Evolutionary conservation across 2,329 filamentous ascomycete genomes (phyloP).

Genomic region (Claviceps pazoutovae): DNA sequence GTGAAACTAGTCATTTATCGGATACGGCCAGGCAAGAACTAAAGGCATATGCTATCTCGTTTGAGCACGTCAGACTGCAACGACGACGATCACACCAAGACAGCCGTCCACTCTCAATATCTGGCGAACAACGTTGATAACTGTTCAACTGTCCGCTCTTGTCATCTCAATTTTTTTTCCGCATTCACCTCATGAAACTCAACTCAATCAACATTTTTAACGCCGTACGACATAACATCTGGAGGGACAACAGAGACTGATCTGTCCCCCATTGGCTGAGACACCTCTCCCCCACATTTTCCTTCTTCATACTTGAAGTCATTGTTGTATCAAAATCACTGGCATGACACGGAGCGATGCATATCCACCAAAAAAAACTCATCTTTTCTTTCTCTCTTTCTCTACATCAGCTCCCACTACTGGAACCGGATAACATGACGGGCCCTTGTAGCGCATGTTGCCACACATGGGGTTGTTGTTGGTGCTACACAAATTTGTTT

Average conservation of each 20-base stretch:
- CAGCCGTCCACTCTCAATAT: too few species aligned
- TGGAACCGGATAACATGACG: conserved; percentile 8
- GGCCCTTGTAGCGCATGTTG: conserved; percentile 13
- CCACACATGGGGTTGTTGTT: conserved; percentile 17
- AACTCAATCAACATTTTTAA: conserved; percentile 7
- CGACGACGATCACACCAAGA: conserved; percentile 41
- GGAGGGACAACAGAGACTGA: not conserved
- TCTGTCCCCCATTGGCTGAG: not conserved
- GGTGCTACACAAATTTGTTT: conserved; percentile 15
- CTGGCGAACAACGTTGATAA: conserved; percentile 4
- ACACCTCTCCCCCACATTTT: conserved; percentile 3
- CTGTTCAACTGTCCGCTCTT: not conserved
- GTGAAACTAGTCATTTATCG: conserved; percentile 47
- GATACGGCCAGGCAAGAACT: conserved; percentile 68
- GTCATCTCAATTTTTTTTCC: not conserved
- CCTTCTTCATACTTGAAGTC: conserved; percentile 5
- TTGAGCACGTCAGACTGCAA: conserved; percentile 62
- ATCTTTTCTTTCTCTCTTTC: not conserved
- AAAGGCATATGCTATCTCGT: conserved; percentile 73
- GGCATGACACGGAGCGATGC: conserved; percentile 36
- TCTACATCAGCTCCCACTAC: conserved; percentile 12
- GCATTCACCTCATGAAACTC: not conserved
- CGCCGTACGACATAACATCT: conserved; percentile 6
- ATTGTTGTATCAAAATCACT: conserved; percentile 28
- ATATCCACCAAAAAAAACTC: conserved; percentile 24